Conservation (phyloP, 768 basidiomycete species). For the Phaffia australis region DNA sequence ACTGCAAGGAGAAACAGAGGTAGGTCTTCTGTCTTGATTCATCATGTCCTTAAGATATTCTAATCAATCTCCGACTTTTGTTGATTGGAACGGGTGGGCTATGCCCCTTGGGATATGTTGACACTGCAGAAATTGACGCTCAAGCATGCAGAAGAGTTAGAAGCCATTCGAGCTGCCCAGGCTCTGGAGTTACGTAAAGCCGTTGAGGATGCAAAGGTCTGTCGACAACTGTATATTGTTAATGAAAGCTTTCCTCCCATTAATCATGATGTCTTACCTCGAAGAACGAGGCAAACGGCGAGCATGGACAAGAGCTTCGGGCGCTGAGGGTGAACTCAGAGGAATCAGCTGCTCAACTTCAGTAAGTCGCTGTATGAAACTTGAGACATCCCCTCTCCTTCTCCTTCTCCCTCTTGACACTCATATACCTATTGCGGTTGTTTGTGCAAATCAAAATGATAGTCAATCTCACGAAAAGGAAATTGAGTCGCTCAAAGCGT, state of each 20-base stretch:
- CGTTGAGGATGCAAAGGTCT: slow-evolving; percentile 7
- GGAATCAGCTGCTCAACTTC: slow-evolving; percentile 19
- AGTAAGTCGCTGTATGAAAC: not conserved
- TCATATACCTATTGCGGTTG: no score
- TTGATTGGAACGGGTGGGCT: no score
- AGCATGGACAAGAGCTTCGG: no score
- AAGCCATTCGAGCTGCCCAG: slow-evolving; percentile 3
- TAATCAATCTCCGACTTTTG: no score
- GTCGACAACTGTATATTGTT: not conserved
- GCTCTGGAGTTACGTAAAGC: slow-evolving; percentile 16
- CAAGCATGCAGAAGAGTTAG: slow-evolving; percentile 13
- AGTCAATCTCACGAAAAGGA: slow-evolving; percentile 17
- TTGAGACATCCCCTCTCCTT: not conserved
- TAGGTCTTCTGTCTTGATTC: not conserved
- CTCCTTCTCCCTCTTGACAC: no score
- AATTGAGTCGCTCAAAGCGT: slow-evolving; percentile 10
- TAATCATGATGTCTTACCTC: not conserved
- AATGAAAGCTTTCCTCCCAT: not conserved
- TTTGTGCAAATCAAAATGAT: no score
- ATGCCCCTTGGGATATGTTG: not conserved
- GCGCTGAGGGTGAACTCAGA: not conserved
- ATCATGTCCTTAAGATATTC: not conserved
- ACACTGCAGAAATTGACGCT: not conserved
- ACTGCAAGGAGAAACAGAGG: slow-evolving; percentile 2
- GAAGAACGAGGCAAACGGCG: slow-evolving; percentile 10